Conservation (phyloP, 2,329 filamentous ascomycete genomes). For the Hypoxylon sp. region DNA sequence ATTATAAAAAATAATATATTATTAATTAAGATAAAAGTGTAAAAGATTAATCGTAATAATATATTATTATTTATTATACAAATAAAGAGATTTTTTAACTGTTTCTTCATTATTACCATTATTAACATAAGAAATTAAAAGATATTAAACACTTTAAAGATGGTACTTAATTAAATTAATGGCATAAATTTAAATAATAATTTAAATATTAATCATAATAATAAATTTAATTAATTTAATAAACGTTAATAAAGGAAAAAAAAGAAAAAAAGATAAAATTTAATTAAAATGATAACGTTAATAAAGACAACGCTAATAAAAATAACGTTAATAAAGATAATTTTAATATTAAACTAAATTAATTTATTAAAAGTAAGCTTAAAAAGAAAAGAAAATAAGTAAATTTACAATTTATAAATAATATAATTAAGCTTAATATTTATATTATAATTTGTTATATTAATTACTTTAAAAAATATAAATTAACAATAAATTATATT, state of each 20-base stretch:
- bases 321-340: too few species aligned
- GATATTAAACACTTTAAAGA: neutral
- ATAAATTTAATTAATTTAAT: neutral
- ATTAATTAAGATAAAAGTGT: neutral
- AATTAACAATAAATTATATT: conserved; percentile 7
- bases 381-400: neutral
- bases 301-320: too few species aligned
- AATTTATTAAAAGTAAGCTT: too few species aligned
- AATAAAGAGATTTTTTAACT: neutral
- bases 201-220: neutral
- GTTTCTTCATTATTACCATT: neutral
- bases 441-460: conserved; percentile 5
- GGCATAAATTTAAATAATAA: neutral
- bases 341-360: too few species aligned
- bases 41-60: neutral
- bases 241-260: neutral
- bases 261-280: too few species aligned
- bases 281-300: too few species aligned
- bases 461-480: neutral
- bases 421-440: conserved; percentile 2
- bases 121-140: neutral
- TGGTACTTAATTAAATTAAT: neutral
- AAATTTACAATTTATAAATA: neutral
- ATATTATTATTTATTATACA: neutral
- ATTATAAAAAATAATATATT: conserved; percentile 1